phyloP scores from a whole-genome alignment of 352 stramenopile genomes.

The Globisporangium solare region DNA sequence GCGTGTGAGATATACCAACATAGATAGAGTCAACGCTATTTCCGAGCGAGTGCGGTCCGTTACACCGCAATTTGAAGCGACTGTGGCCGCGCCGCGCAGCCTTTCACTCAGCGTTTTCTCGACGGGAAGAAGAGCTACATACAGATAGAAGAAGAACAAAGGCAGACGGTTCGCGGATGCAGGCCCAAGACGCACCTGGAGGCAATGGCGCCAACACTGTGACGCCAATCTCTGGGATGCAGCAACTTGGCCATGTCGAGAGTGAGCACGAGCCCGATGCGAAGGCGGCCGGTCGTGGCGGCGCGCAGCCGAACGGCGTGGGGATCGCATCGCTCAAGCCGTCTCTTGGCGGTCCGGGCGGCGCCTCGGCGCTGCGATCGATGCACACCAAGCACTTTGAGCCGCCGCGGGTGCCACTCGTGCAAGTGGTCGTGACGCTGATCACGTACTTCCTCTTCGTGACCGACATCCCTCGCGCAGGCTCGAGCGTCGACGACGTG shows the following conservation, averaged over 20 bases:
- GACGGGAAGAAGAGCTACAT: neutral
- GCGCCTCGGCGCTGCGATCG: slow-evolving; percentile 9
- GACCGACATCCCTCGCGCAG: slow-evolving; percentile 33
- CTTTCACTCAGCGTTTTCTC: neutral
- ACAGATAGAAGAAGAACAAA: too few relatives aligned
- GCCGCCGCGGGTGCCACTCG: slow-evolving; percentile 7
- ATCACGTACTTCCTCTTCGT: slow-evolving; percentile 40
- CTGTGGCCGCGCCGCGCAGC: too few relatives aligned
- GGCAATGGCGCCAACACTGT: slow-evolving; percentile 4
- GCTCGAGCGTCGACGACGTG: slow-evolving; percentile 31
- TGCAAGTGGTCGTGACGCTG: slow-evolving; percentile 34
- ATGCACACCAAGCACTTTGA: slow-evolving; percentile 20
- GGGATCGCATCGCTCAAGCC: too few relatives aligned
- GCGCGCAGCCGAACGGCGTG: too few relatives aligned
- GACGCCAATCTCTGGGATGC: slow-evolving; percentile 2
- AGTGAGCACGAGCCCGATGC: slow-evolving; percentile 4
- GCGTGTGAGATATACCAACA: too few relatives aligned
- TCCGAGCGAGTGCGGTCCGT: too few relatives aligned
- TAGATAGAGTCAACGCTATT: too few relatives aligned
- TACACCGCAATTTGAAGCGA: too few relatives aligned
- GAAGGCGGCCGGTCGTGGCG: too few relatives aligned
- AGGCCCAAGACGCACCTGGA: neutral
- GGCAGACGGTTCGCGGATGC: neutral
- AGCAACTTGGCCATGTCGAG: neutral
- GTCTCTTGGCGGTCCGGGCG: neutral